Base-by-base conservation (phyloP, 2,329 filamentous ascomycete species). In the Blastomyces emzantsi region DNA sequence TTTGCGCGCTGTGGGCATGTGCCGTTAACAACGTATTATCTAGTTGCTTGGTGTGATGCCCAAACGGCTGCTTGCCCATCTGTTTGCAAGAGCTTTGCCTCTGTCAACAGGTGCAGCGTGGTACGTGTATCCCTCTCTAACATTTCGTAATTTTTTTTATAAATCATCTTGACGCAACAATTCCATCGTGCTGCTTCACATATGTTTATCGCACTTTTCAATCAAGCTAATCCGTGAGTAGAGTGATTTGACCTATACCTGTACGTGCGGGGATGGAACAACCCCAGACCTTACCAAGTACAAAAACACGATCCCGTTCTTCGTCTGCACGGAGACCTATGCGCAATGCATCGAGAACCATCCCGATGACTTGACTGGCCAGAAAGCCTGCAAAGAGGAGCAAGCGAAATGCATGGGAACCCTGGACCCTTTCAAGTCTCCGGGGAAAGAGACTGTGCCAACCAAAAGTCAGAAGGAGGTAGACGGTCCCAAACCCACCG, bases 51-150 rank as follows among this genome's bases (percentile, higher is more conserved):
- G 85, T 89, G 86, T 72, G 73, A 74, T 62, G 83, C 79, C 66
- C 78, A 88, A 76, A 75, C 75, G 65, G 85, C 85, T 74, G 81
- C 80, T 55, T 89, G 86, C 76, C 83, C 82, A 19, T 72, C 80
- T 64, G 79, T 88, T 67, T 89, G 86, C 75, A 79, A 79, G 66
- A 79, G 80, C 66, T 70, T 73, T 66, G 75, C 78, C 67, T 74
- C 71, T 66, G 69, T 71, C 66, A 87, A 87, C 77, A 74, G 70
- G 59, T 89, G 86, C 73, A 78, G 84, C 66, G 55, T 75, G 45
- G 86, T 88, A 80, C 11, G 47, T 72, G 83, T 75, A 58, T 60
- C 25, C 57, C 54, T 36, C 9, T 22, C n/a, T 19, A 19, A 8
- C 28, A 15, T 17, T 36, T 19, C 54, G 47, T 41, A 58, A 41